Base-by-base conservation (phyloP, 345 rosid species). In the Acer negundo region DNA sequence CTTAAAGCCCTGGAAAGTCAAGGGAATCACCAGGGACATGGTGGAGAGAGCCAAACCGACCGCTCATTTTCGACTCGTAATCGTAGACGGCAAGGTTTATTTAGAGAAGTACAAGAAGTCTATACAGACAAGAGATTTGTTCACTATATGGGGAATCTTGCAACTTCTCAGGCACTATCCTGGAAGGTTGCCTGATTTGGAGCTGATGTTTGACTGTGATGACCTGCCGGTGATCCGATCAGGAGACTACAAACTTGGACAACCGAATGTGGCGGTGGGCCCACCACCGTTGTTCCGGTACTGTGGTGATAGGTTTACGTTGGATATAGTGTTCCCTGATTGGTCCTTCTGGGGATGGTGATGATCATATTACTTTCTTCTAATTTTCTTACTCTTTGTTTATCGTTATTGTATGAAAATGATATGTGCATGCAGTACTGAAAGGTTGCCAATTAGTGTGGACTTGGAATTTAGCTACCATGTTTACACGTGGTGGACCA, bases 321-420 rank as follows among this genome's bases (percentile, higher is more conserved):
- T 81, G 68, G 87, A 81, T 59, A 79, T 90, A 2, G 86, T 86
- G 24, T 90, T 90, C 28, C 94, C 94, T 28, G 92, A 89, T 59
- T 89, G 94, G 94, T 82, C 92, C 77, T 89, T 89, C 69, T 90
- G 94, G 94, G 94, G 92, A 35, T 89, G 94, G 94, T 90, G 62
- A 61, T n/a, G 6, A 2, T 13, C n/a, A 44, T 20, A 10, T 44
- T 44, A 10, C 35, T 58, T 31, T 31, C 3, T 1, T 26, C 9
- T 19, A 1, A 0, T 15, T 49, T 46, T 28, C 53, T 75, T 47
- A 0, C 1, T 49, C 61, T 13, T 59, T 22, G 22, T 1, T 19
- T 56, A 11, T 3, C 28, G 22, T 53, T 70, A 2, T 4, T 6
- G 63, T 28, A 19, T 58, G 51, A 38, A 38, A 70, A 49, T 26